Conservation (phyloP, 768 basidiomycete genomes). For the Hericium rajendrae region DNA sequence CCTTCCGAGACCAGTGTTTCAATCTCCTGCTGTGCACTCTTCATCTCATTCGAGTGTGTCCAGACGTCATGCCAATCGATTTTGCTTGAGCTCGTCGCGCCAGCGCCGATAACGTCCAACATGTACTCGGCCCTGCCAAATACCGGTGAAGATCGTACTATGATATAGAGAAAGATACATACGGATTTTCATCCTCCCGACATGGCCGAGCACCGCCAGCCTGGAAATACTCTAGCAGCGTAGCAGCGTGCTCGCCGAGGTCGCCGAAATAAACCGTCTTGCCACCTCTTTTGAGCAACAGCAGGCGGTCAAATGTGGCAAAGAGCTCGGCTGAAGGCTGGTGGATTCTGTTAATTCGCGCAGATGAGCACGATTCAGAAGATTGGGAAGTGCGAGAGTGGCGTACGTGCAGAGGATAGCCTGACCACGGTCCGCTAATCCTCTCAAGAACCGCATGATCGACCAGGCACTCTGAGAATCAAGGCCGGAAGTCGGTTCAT, state of each 20-base stretch:
- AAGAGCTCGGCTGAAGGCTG: slow-evolving; percentile 82
- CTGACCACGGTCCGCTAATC: slow-evolving; percentile 73
- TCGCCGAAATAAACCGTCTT: slow-evolving; percentile 59
- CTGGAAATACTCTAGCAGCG: slow-evolving; percentile 69
- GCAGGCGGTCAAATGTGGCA: slow-evolving; percentile 70
- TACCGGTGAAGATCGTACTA: not conserved
- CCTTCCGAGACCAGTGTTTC: slow-evolving; percentile 32
- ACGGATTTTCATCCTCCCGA: slow-evolving; percentile 59
- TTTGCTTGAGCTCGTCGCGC: slow-evolving; percentile 33
- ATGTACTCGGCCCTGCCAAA: slow-evolving; percentile 34
- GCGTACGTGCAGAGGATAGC: slow-evolving; percentile 82
- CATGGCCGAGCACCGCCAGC: slow-evolving; percentile 54
- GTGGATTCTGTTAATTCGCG: slow-evolving; percentile 22
- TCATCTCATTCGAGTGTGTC: slow-evolving; percentile 34
- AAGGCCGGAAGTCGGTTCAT: slow-evolving; percentile 81
- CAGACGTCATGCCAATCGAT: slow-evolving; percentile 44
- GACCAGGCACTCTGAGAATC: slow-evolving; percentile 86
- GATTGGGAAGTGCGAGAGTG: not conserved
- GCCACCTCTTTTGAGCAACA: slow-evolving; percentile 73
- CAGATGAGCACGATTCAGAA: not conserved
- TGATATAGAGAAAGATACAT: not conserved
- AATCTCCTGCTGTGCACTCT: slow-evolving; percentile 30
- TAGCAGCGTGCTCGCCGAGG: slow-evolving; percentile 49
- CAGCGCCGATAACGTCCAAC: slow-evolving; percentile 50
- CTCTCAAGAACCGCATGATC: slow-evolving; percentile 63